These are phyloP conservation scores for Aquanectria penicillioides DNA, from an alignment of 2,329 filamentous ascomycete species.

Conservation along the genomic window DNA sequence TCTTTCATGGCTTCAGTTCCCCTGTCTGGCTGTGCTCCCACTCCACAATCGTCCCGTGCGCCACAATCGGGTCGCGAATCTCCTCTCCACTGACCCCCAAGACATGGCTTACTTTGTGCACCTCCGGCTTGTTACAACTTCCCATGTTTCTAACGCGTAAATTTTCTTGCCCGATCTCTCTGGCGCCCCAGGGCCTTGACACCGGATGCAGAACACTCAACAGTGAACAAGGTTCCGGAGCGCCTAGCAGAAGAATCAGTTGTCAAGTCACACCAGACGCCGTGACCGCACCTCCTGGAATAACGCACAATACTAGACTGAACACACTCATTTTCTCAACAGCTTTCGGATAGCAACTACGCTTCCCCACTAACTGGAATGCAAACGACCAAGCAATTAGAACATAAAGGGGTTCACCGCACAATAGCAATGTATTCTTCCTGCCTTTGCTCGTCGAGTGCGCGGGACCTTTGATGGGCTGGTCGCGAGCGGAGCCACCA, in stretches of 20 bases:
- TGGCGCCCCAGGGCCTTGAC: not conserved
- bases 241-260: conserved; percentile 16
- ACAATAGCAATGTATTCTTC: no score
- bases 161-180: not conserved
- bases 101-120: conserved; percentile 14
- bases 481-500: not conserved
- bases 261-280: no score
- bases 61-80: conserved; percentile 22
- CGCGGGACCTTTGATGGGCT: no score
- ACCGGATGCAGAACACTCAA: conserved; percentile 3
- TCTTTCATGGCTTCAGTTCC: no score
- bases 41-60: conserved; percentile 14
- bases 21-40: not conserved
- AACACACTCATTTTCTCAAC: no score
- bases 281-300: no score
- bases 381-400: no score
- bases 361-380: no score
- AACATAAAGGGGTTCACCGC: no score
- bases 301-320: no score
- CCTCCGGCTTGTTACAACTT: conserved; percentile 8
- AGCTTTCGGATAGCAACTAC: no score
- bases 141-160: not conserved
- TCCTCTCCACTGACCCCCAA: conserved; percentile 1
- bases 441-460: no score
- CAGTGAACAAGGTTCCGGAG: conserved; percentile 16